A percentile compares a stretch with the other conserved stretches of the same genome.
Evolutionary conservation across 169 alveolate genomes (phyloP).

Genomic region (Eimeria mitis): DNA sequence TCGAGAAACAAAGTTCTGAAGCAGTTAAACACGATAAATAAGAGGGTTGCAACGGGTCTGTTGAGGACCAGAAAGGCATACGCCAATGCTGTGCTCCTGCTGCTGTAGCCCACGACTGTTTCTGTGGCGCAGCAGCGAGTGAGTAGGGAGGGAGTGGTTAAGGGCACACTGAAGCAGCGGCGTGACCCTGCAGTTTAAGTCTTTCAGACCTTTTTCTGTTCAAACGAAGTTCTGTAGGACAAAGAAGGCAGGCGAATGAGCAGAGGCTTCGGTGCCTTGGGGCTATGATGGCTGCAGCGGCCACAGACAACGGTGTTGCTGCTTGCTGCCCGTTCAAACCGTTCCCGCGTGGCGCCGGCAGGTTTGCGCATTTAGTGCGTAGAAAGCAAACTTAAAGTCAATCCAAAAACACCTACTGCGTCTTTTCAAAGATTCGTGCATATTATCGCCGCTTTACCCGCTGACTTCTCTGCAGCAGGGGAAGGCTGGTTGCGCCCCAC

Average conservation of each 20-base stretch:
- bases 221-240: constrained; percentile 28
- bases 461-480: neutral
- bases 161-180: constrained; percentile 52
- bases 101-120: constrained; percentile 53
- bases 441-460: neutral
- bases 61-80: neutral
- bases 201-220: constrained; percentile 36
- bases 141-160: constrained; percentile 12
- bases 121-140: constrained; percentile 29
- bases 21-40: neutral
- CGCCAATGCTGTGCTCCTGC: constrained; percentile 49
- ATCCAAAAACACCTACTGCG: neutral
- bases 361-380: neutral
- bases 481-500: constrained; percentile 64
- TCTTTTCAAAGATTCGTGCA: constrained; percentile 25
- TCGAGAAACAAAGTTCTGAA: neutral
- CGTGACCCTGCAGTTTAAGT: constrained; percentile 1
- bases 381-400: constrained; percentile 12
- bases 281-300: constrained; percentile 49
- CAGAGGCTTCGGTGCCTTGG: constrained; percentile 43
- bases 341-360: constrained; percentile 19
- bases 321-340: constrained; percentile 40
- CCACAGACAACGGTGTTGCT: constrained; percentile 64
- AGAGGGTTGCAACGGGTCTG: constrained; percentile 4
- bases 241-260: constrained; percentile 60